phyloP scores from a whole-genome alignment of 805 yeast species.

The Suhomyces prunicola region DNA sequence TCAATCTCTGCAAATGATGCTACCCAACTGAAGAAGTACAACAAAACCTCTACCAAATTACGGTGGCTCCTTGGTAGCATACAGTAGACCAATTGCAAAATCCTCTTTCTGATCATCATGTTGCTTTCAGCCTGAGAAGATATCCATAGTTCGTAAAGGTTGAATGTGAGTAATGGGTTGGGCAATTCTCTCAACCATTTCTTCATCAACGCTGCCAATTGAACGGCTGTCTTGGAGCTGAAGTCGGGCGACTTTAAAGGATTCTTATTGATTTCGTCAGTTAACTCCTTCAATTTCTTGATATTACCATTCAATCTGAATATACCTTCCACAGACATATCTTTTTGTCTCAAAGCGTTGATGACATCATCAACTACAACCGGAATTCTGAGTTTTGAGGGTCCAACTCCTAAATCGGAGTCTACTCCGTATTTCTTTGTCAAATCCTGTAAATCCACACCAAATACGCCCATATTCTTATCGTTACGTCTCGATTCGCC shows the following conservation, averaged over 20 bases:
- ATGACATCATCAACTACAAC: conserved; percentile 82
- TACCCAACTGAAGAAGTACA: conserved; percentile 89
- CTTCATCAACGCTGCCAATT: conserved; percentile 87
- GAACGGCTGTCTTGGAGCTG: conserved; percentile 77
- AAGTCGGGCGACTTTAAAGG: conserved; percentile 73
- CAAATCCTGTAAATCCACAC: conserved; percentile 66
- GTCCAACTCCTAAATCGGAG: conserved; percentile 81
- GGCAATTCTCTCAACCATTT: conserved; percentile 91
- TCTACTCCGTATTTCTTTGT: conserved; percentile 76
- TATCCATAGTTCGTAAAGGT: conserved; percentile 76
- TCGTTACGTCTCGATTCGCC: conserved; percentile 18
- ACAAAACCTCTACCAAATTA: conserved; percentile 79
- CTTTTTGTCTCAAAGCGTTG: conserved; percentile 80
- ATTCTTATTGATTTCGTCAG: conserved; percentile 67
- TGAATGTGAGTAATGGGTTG: conserved; percentile 78
- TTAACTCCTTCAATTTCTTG: conserved; percentile 68
- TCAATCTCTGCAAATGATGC: conserved; percentile 93
- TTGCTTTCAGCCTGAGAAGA: conserved; percentile 56
- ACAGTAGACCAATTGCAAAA: conserved; percentile 64
- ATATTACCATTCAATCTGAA: conserved; percentile 96
- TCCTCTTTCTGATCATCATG: conserved; percentile 43
- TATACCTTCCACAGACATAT: conserved; percentile 93
- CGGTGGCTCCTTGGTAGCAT: conserved; percentile 79
- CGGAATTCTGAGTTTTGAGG: conserved; percentile 76
- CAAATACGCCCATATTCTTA: conserved; percentile 56